Conservation (phyloP, 1,284 basidiomycete species). For the Cystobasidium sp. region DNA sequence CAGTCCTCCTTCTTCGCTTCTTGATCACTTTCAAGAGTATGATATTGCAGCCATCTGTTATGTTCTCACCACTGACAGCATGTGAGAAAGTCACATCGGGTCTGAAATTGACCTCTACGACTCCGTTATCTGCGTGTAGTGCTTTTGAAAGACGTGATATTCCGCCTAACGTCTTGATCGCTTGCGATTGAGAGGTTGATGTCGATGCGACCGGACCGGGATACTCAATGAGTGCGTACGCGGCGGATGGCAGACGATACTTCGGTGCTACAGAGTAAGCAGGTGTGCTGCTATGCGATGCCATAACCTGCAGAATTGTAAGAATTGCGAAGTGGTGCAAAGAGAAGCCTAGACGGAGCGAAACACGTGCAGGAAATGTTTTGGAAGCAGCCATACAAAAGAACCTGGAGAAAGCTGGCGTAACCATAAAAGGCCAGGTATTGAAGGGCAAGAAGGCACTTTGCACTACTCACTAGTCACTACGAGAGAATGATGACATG, state of each 20-base stretch:
- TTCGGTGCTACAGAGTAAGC: slow-evolving; percentile 18
- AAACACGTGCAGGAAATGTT: too few relatives aligned
- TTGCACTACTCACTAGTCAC: too few relatives aligned
- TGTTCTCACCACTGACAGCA: slow-evolving; percentile 77
- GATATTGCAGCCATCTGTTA: slow-evolving; percentile 67
- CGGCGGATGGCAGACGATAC: slow-evolving; percentile 19
- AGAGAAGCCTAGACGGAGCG: too few relatives aligned
- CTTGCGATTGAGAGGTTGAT: slow-evolving; percentile 66
- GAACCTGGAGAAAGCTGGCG: too few relatives aligned
- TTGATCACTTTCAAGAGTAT: slow-evolving; percentile 79
- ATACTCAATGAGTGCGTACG: slow-evolving; percentile 79
- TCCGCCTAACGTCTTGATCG: slow-evolving; percentile 70
- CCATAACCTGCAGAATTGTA: not conserved
- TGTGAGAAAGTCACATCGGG: slow-evolving; percentile 75
- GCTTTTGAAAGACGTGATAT: slow-evolving; percentile 71
- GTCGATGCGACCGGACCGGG: slow-evolving; percentile 75
- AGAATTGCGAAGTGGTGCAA: not conserved
- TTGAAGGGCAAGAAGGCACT: too few relatives aligned
- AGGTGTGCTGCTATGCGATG: not conserved
- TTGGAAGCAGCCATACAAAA: too few relatives aligned
- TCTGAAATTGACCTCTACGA: slow-evolving; percentile 75
- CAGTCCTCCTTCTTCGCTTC: slow-evolving; percentile 59
- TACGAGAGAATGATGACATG: too few relatives aligned
- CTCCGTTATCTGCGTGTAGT: slow-evolving; percentile 61
- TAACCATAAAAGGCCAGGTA: too few relatives aligned